Conservation (phyloP, 2,329 filamentous ascomycete species). For the Pestalotiopsis sp. region DNA sequence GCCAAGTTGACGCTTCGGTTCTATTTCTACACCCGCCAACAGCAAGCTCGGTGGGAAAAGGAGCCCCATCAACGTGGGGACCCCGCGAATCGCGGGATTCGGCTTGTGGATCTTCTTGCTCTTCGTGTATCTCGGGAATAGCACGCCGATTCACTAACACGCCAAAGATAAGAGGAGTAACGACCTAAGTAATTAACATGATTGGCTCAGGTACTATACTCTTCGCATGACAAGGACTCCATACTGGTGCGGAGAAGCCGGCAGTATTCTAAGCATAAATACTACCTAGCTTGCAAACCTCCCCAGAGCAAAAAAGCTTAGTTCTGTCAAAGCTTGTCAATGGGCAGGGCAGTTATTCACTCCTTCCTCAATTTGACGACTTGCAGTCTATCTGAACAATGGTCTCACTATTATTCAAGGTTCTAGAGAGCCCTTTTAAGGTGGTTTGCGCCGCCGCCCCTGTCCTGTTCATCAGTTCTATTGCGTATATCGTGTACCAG, state of each 20-base stretch:
- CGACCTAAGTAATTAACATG: too few species aligned
- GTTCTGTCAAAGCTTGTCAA: not conserved
- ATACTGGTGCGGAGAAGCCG: not conserved
- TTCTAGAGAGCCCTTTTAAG: not conserved
- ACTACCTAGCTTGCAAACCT: not conserved
- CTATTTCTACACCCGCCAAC: not conserved
- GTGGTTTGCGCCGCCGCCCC: not conserved
- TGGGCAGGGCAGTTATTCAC: not conserved
- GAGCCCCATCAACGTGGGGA: too few species aligned
- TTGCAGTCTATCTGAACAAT: not conserved
- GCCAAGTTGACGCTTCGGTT: not conserved
- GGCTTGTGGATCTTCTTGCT: not conserved
- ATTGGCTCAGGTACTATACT: not conserved
- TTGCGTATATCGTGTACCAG: slow-evolving; percentile 3
- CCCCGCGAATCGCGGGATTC: not conserved
- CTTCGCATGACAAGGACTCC: not conserved
- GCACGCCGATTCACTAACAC: not conserved
- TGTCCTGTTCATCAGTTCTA: not conserved
- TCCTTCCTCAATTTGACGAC: not conserved
- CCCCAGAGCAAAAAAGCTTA: not conserved
- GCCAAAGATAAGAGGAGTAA: not conserved
- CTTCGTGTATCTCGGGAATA: not conserved
- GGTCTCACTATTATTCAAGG: not conserved
- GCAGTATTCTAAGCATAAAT: not conserved
- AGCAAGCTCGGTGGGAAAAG: not conserved